Base-by-base conservation (phyloP, 2,329 filamentous ascomycete species). In the Westerdykella aurantiaca region DNA sequence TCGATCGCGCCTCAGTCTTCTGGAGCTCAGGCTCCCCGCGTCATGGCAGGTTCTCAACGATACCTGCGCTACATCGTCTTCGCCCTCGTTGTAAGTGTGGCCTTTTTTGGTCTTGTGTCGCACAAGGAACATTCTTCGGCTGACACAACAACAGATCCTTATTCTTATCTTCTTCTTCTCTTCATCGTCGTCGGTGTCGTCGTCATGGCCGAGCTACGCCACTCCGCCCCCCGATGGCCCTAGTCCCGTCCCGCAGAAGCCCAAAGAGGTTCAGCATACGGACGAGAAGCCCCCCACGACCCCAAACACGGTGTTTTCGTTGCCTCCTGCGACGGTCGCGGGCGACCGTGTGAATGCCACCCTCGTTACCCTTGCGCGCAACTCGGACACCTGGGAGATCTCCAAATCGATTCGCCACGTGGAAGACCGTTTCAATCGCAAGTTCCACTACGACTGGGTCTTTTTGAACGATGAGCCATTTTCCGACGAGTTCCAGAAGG, bases 391-490 rank as follows among this genome's bases (percentile, higher is more conserved):
- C 22, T 98, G 93, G 93, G 93, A 98, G 40, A 95, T 98, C 63
- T 87, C 89, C 49, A 82, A 88, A 61, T 96, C 90, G 11, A 98
- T 98, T 63, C 88, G 93, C 44, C 88, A 95, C 64, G 83, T 98
- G 44, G 93, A 98, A 72, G 93, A 98, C 69, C 87, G 93, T 63
- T 98, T 98, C 81, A 98, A 98, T 74, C 82, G 83, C 61, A 86
- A 91, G 60, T 97, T 86, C 75, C 84, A 95, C 74, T 98, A 98
- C 72, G 91, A 97, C 67, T 98, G 94, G 94, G 91, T 98, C 42
- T 98, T 98, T 73, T 75, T 98, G 49, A 98, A 98, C 71, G 93
- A 98, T 66, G 82, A 90, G 67, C 87, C 89, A 0, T 98, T 98
- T 62, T 86, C 95, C 64, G 86, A 87, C 3, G 83, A 82, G 9